phyloP scores from a whole-genome alignment of 257 asterid species.

The Echites panduratus region DNA sequence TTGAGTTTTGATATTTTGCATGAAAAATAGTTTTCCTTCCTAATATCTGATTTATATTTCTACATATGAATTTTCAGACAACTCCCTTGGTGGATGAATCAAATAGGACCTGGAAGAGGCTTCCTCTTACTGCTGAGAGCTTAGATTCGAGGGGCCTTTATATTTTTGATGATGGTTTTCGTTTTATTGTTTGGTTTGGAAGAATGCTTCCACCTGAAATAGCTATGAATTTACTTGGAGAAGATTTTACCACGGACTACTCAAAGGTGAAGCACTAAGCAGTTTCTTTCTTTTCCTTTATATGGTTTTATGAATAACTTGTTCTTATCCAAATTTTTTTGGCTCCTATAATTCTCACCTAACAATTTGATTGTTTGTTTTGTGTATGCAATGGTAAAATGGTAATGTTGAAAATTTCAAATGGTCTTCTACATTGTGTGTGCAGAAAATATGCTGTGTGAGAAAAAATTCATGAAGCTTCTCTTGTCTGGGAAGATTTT shows the following conservation, averaged over 20 bases:
- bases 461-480: neutral
- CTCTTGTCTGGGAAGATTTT: neutral
- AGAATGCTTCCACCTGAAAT: constrained; percentile 75
- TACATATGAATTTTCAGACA: constrained; percentile 18
- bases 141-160: constrained; percentile 84
- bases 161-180: constrained; percentile 83
- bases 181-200: constrained; percentile 92
- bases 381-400: neutral
- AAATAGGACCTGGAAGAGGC: constrained; percentile 45
- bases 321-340: constrained; percentile 47
- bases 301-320: constrained; percentile 19
- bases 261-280: constrained; percentile 70
- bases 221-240: constrained; percentile 66
- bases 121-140: constrained; percentile 80
- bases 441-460: neutral
- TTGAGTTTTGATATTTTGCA: neutral
- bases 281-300: constrained; percentile 46
- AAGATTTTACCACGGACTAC: constrained; percentile 63
- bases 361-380: constrained; percentile 21
- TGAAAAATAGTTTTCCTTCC: neutral
- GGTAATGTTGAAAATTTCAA: constrained; percentile 34
- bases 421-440: constrained; percentile 26
- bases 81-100: constrained; percentile 45
- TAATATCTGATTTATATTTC: constrained; percentile 1
- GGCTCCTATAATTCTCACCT: constrained; percentile 49